These are phyloP conservation scores for Nasturtium officinale DNA, from an alignment of 345 rosid genomes.

Conservation along the genomic window DNA sequence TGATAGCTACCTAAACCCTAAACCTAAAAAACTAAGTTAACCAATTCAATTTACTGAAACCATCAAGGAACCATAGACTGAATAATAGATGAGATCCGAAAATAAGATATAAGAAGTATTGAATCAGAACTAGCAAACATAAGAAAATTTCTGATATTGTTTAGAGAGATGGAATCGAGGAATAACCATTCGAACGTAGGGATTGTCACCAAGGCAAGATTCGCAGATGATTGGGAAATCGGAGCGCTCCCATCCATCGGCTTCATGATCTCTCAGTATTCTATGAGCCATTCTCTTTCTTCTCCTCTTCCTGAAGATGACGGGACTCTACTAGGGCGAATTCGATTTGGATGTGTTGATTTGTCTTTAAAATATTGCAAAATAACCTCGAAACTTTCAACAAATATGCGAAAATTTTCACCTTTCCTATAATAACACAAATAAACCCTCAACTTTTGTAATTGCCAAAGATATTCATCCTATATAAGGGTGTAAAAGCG, in stretches of 20 bases:
- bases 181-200: slow-evolving; percentile 85
- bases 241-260: slow-evolving; percentile 92
- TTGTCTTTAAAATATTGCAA: slow-evolving; percentile 5
- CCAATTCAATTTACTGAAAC: background rate
- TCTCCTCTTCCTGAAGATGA: slow-evolving; percentile 11
- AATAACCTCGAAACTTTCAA: background rate
- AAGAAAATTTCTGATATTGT: background rate
- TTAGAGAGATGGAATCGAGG: slow-evolving; percentile 2
- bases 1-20: background rate
- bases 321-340: slow-evolving; percentile 7
- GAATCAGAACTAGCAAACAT: background rate
- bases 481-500: too few species aligned
- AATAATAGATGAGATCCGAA: background rate
- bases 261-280: slow-evolving; percentile 77
- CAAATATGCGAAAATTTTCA: background rate
- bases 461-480: too few species aligned
- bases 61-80: background rate
- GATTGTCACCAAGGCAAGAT: slow-evolving; percentile 96
- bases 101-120: background rate
- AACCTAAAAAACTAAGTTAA: background rate
- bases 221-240: slow-evolving; percentile 94
- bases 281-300: slow-evolving; percentile 76
- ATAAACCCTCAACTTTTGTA: background rate
- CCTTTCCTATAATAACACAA: background rate
- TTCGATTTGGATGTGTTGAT: slow-evolving; percentile 6